Base-by-base conservation (phyloP, 495 filamentous ascomycete genomes). In the Lepraria neglecta region DNA sequence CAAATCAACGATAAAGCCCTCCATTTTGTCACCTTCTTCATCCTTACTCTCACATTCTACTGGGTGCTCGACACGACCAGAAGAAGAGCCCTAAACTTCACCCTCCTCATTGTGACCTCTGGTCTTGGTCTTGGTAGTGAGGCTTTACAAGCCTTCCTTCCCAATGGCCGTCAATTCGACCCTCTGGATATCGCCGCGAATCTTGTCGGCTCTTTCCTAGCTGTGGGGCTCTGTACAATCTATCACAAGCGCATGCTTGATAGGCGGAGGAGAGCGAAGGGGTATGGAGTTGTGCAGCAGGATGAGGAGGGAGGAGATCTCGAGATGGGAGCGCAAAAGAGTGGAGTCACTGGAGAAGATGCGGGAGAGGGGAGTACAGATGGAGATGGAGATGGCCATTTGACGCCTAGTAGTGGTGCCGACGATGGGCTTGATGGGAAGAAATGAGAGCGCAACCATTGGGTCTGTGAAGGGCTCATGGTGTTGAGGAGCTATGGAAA, bases 211-310 rank as follows among this genome's bases (percentile, higher is more conserved):
- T 91, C 86, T 60, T 71, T 87, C 17, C 75, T 76, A 2, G 91
- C 82, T 0, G 70, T 97, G 48, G 85, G 80, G 7, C 68, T 95
- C 33, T 92, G 88, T 68, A 84, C 83, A 59, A 91, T 89, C 87
- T 98, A 97, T 64, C 94, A 98, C 74, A 87, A 87, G 62, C 84
- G 94, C 45, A 97, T 97, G 95, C 77, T 98, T 53, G 91, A 97
- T 69, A 79, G 94, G 55, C 90, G 90, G 67, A 82, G 95, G 52
- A 76, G 84, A 68, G 83, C 83, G 47, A 88, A 86, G 64, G 80
- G 82, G 43, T 92, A 95, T 65, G 77, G 79, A 21, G 73, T 83
- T 17, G 84, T 89, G 40, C 78, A 82, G 6, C 79, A 77, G 38
- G 74, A 75, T 33, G 80, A 62, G 54, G 65, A 60, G 50, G 69